These are phyloP conservation scores for Zygosaccharomyces rouxii DNA, from an alignment of 805 yeast genomes.

Conservation along the genomic window DNA sequence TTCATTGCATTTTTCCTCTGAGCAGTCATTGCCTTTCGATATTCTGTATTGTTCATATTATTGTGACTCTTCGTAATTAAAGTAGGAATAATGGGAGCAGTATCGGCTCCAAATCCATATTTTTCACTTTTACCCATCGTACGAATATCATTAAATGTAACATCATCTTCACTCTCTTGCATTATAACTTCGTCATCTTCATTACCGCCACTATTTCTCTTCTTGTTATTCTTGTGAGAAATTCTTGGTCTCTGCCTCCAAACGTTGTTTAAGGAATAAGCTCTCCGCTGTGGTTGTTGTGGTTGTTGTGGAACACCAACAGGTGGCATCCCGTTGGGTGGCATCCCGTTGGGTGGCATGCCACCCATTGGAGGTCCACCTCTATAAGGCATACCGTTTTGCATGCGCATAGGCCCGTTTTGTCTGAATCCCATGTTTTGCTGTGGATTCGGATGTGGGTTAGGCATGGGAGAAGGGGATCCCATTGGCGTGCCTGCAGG, in stretches of 20 bases:
- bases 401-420: slow-evolving; percentile 1
- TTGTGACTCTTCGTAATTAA: slow-evolving; percentile 38
- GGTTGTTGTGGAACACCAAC: slow-evolving; percentile 12
- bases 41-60: slow-evolving; percentile 50
- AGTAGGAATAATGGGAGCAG: slow-evolving; percentile 76
- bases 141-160: slow-evolving; percentile 62
- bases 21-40: slow-evolving; percentile 64
- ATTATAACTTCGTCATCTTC: slow-evolving; percentile 38
- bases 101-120: slow-evolving; percentile 52
- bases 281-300: slow-evolving; percentile 18
- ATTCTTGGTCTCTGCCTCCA: slow-evolving; percentile 21
- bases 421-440: slow-evolving; percentile 1
- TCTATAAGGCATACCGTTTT: background rate
- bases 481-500: background rate
- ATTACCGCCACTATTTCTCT: slow-evolving; percentile 31
- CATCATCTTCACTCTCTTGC: slow-evolving; percentile 32
- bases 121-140: slow-evolving; percentile 54
- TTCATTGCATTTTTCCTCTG: slow-evolving; percentile 56
- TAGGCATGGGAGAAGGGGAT: background rate
- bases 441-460: slow-evolving; percentile 5
- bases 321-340: slow-evolving; percentile 19
- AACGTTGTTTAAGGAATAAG: slow-evolving; percentile 25
- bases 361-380: background rate
- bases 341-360: slow-evolving; percentile 3
- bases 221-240: slow-evolving; percentile 9